Conservation (phyloP, 202 grass and related monocot species). For the Carex sylvatica region DNA sequence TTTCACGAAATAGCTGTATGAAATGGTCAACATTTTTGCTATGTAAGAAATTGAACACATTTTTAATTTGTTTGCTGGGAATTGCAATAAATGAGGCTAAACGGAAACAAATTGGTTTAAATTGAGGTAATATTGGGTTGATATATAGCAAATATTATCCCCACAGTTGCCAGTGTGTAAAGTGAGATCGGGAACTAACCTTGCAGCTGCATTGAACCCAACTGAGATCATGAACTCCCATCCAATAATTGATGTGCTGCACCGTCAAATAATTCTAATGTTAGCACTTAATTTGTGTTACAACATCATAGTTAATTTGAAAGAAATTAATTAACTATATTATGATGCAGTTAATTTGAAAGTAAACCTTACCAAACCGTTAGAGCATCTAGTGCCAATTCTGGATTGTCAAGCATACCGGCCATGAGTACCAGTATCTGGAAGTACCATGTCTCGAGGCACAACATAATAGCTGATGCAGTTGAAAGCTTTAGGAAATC, state of each 20-base stretch:
- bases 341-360: not conserved
- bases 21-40: not conserved
- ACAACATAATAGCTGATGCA: conserved; percentile 84
- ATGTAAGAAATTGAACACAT: not conserved
- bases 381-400: conserved; percentile 75
- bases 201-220: conserved; percentile 91
- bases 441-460: conserved; percentile 92
- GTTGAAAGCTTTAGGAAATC: conserved; percentile 62
- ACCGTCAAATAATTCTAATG: conserved; percentile 11
- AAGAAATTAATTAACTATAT: too few species aligned
- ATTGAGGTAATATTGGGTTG: not conserved
- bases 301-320: not conserved
- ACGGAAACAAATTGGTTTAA: not conserved
- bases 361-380: conserved; percentile 54
- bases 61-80: not conserved
- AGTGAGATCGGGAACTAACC: conserved; percentile 30
- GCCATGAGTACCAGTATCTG: conserved; percentile 86
- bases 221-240: conserved; percentile 96
- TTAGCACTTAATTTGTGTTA: not conserved
- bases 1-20: not conserved
- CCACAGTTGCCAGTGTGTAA: not conserved
- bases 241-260: conserved; percentile 77
- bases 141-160: not conserved
- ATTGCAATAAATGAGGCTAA: not conserved
- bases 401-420: conserved; percentile 66